Evolutionary conservation across 805 yeast species (phyloP), one percentile per base, ranked within the genome.

Genomic region (Candida chauliodis): DNA sequence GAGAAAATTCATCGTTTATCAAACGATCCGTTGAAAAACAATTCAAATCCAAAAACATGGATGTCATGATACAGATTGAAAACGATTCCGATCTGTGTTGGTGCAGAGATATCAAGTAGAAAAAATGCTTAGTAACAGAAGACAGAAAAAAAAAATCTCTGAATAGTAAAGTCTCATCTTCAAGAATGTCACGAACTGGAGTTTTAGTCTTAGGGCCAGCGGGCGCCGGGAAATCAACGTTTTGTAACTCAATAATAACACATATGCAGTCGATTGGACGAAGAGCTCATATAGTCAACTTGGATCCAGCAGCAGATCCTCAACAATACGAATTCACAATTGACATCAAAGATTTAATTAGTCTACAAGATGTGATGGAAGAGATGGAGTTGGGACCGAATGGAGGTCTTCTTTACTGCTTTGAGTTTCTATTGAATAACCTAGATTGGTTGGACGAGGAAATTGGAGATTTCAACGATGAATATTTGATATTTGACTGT

Each of bases 381-480:
- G 98, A 91, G 58, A 69, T 91, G 68, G 83, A 84, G 24, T 63
- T 87, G 33, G 99, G 99, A 0, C 98, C 98, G 8, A 91, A 91
- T 49, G 99, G 99, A 34, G 97, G 95, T 0, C 64, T 93, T 34
- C 69, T 93, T 22, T 93, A 90, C 59, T 93, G 98, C 55, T 91
- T 93, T 58, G 98, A 93, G 63, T 87, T 90, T 55, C 68, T 93
- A 23, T 59, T 93, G 54, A 79, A 90, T 30, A 93, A 93, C 54
- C 58, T 93, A 44, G 99, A 93, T 64, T 93, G 99, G 99, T 65
- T 93, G 22, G 99, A 91, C 51, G 97, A 91, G 51, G 96, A 91
- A 55, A 84, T 93, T 42, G 99, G 99, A 13, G 98, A 93, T 46
- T 93, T 71, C 56, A 90, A 85, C 50, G 98, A 93, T 55, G 99